Base-by-base conservation (phyloP, 306 rosid species). In the Quercus wislizeni region DNA sequence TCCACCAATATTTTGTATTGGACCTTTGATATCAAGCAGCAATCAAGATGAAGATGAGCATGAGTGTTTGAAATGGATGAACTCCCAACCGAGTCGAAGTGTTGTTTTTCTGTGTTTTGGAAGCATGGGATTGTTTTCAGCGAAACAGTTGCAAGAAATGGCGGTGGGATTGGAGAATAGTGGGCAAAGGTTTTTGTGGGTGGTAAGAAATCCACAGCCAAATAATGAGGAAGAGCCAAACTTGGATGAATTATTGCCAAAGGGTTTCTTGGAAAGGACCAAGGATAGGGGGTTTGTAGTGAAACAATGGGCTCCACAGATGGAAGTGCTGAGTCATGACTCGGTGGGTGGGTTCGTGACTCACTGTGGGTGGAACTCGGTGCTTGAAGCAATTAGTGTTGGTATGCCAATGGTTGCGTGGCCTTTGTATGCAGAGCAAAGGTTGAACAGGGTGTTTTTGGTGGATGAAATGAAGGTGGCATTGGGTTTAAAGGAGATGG, bases 351-450 rank as follows among this genome's bases (percentile, higher is more conserved):
- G 57, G 10, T 84, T 84, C n/a, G 82, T 84, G 80, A 84, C 82
- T 55, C 87, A 84, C 13, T 84, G 84, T 15, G 87, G 87, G 51
- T 80, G 87, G 84, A 82, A 82, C 81, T 82, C 87, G 10, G 79
- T 80, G 79, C 3, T 83, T 78, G 86, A 83, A 13, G 79, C 76
- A 0, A 43, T 83, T 30, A 28, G 4, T 55, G 55, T 3, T 3
- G 87, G 85, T 0, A 77, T 84, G 4, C 87, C 83, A 12, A 80
- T 85, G 88, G 55, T 81, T 57, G 78, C 78, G 2, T 85, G 88
- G 88, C 88, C 85, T n/a, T 11, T 85, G 28, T 85, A 78, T 12
- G 85, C 83, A 2, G 83, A 85, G 54, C 85, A 85, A 54, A 81
- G 67, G 80, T 1, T 85, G 69, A 85, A 78, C 30, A 78, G 23